Base-by-base conservation (phyloP, 139 green algal genomes). In the Trebouxia sp. region DNA sequence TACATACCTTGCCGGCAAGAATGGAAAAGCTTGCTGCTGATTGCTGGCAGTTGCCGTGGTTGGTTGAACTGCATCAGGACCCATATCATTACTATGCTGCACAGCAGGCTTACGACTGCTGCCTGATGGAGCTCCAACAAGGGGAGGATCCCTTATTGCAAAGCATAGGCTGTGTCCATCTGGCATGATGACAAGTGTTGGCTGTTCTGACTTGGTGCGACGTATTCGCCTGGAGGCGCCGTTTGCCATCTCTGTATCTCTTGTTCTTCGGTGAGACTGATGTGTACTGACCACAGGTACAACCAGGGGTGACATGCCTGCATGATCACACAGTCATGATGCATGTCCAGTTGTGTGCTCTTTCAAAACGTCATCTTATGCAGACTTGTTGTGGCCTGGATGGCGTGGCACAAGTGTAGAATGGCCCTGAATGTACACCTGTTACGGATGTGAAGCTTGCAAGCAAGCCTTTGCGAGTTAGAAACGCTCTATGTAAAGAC, bases 141-240 rank as follows among this genome's bases (percentile, higher is more conserved):
- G 8, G 10, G 20, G 4, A 28, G 32, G 62, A 22, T 72, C 62
- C 62, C 37, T 72, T 12, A 72, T 22, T 72, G 62, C 62, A 45
- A 72, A 72, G 62, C 62, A 72, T 5, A 72, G 62, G 62, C 62
- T 45, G 35, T 42, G 28, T 35, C 62, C 62, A 72, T 72, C 62
- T 43, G 62, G 62, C 62, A 72, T 72, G 12, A 72, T 72, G 32
- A 72, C 62, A 32, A 72, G 12, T 7, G 35, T 72, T 26, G 62
- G 62, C 35, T 72, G 62, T n/a, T 11, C 62, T 15, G 26, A 14
- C 43, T 72, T 72, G 10, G 62, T 24, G 6, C 62, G 62, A 14
- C 62, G 32, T n/a, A n/a, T n/a, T 5, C 32, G 62, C 12, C 62
- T 43, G 14, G 55, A 39, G 55, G 6, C 55, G 20, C 62, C 62